Conservation (phyloP, 2,329 filamentous ascomycete species). For the Alternaria angustiovoidea region DNA sequence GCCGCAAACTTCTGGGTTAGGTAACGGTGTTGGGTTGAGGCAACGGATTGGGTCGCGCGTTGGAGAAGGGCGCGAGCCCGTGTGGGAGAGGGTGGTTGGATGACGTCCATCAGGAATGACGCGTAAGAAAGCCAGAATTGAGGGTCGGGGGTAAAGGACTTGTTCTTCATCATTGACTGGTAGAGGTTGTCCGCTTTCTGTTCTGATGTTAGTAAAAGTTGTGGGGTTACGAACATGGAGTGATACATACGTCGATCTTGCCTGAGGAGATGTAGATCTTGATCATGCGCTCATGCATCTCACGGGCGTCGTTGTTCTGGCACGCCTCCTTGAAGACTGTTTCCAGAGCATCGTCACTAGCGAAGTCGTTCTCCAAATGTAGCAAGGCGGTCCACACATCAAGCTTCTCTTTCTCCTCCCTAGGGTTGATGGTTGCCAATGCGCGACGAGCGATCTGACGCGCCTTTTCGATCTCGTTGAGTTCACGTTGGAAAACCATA, state of each 20-base stretch:
- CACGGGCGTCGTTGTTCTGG: constrained; percentile 90
- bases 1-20: constrained; percentile 88
- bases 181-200: constrained; percentile 91
- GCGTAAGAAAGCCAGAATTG: constrained; percentile 95
- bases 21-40: constrained; percentile 71
- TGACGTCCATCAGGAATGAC: constrained; percentile 83
- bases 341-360: constrained; percentile 81
- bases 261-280: constrained; percentile 95
- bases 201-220: constrained; percentile 31
- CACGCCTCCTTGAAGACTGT: constrained; percentile 90
- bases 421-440: constrained; percentile 87
- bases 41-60: constrained; percentile 85
- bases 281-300: constrained; percentile 86
- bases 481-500: constrained; percentile 97
- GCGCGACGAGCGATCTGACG: constrained; percentile 90
- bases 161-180: constrained; percentile 86
- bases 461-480: constrained; percentile 87
- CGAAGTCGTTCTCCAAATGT: constrained; percentile 92
- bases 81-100: constrained; percentile 73
- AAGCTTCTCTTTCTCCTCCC: constrained; percentile 89
- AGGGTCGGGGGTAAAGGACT: constrained; percentile 75
- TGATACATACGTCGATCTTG: constrained; percentile 75
- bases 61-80: constrained; percentile 80
- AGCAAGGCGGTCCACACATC: constrained; percentile 95
- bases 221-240: constrained; percentile 6